Conservation (phyloP, 2,329 filamentous ascomycete species). For the Salinomyces thailandicus region DNA sequence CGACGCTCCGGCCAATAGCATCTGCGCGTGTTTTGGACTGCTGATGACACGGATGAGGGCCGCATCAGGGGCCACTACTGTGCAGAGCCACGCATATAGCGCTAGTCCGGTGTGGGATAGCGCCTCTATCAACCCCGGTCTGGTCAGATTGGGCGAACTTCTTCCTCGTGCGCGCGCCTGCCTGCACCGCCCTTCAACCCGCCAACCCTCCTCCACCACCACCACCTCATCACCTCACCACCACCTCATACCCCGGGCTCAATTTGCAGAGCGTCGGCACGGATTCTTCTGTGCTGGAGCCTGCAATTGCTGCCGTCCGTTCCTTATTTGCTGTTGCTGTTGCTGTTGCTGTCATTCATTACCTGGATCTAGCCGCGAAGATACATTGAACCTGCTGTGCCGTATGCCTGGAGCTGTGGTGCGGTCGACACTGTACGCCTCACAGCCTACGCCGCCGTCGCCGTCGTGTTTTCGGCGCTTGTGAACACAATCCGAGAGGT, state of each 20-base stretch:
- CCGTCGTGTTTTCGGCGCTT: not conserved
- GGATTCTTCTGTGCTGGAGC: constrained; percentile 7
- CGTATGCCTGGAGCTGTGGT: not conserved
- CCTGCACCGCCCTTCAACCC: not conserved
- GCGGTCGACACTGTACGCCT: not conserved
- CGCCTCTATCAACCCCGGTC: not conserved
- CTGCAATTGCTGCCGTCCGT: constrained; percentile 13
- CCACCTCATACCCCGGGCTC: constrained; percentile 5
- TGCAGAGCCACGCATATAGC: too few species aligned
- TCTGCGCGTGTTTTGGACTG: too few species aligned
- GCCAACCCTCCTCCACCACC: constrained; percentile 5
- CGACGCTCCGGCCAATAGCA: too few species aligned
- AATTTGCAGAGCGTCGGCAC: constrained; percentile 7
- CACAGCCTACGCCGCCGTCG: not conserved
- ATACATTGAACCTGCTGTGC: constrained; percentile 1
- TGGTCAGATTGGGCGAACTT: not conserved
- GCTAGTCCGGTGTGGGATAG: not conserved
- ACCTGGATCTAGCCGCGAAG: not conserved
- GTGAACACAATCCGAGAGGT: not conserved
- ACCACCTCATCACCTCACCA: constrained; percentile 5
- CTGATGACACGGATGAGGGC: too few species aligned
- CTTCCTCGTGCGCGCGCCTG: not conserved
- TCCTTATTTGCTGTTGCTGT: constrained; percentile 4
- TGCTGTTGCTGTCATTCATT: not conserved
- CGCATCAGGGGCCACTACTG: too few species aligned